A percentile compares a stretch with the other conserved stretches of the same genome.
phyloP scores from a whole-genome alignment of 2,329 filamentous ascomycete species.

The Aspergillus eucalypticola region DNA sequence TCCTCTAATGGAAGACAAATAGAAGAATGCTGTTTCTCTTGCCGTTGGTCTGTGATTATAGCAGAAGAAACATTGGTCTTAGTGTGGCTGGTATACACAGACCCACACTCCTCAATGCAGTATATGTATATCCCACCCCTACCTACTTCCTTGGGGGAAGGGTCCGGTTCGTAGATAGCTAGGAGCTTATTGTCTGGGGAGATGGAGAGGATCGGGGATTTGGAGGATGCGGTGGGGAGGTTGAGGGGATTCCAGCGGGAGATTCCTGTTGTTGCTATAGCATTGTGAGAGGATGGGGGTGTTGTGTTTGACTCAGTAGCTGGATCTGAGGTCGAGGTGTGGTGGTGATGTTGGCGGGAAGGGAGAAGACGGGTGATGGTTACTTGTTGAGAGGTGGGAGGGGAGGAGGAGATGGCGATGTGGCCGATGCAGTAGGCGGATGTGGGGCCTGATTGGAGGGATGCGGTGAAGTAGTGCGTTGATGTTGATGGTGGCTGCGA shows the following conservation, averaged over 20 bases:
- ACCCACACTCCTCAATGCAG: constrained; percentile 7
- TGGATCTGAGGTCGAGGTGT: not conserved
- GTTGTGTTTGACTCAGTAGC: not conserved
- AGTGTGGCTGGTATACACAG: constrained; percentile 1
- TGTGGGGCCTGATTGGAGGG: constrained; percentile 14
- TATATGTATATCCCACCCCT: constrained; percentile 14
- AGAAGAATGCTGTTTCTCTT: not conserved
- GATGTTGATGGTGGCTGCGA: not conserved
- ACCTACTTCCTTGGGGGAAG: no score
- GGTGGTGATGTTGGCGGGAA: constrained; percentile 8
- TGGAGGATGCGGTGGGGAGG: constrained; percentile 20
- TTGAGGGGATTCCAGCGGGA: constrained; percentile 14
- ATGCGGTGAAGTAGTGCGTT: constrained; percentile 18
- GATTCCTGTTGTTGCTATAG: constrained; percentile 5
- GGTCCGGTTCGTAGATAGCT: constrained; percentile 21
- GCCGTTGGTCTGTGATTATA: not conserved
- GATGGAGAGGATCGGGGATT: constrained; percentile 13
- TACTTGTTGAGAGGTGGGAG: not conserved
- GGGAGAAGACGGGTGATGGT: constrained; percentile 15
- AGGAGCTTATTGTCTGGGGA: constrained; percentile 20
- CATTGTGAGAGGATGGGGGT: constrained; percentile 7
- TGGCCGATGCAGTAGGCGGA: constrained; percentile 23
- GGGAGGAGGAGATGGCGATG: constrained; percentile 4
- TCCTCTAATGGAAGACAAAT: no score
- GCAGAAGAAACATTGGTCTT: no score